Conservation (phyloP, 1,139 yeast genomes). For the Blastobotrys aristatus region DNA sequence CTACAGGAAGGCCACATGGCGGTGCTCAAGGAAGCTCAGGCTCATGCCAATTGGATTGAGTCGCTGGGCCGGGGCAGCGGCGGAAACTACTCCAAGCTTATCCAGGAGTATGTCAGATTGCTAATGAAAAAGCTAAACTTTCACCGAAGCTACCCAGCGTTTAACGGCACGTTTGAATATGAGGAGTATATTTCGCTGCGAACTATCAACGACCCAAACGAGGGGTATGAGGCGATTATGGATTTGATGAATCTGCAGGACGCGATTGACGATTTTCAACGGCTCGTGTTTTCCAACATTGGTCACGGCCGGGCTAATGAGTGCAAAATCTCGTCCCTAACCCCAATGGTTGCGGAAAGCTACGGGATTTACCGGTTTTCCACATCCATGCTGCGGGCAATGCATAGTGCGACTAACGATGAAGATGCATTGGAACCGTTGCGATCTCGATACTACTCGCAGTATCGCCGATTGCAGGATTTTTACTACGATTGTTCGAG, state of each 20-base stretch:
- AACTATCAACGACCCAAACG: conserved; percentile 89
- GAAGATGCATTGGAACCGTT: conserved; percentile 76
- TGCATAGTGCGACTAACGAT: conserved; percentile 71
- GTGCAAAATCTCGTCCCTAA: conserved; percentile 80
- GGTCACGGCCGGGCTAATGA: conserved; percentile 63
- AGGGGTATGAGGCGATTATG: conserved; percentile 85
- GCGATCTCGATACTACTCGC: conserved; percentile 67
- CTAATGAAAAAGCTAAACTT: conserved; percentile 71
- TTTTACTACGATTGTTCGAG: conserved; percentile 90
- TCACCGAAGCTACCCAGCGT: conserved; percentile 81
- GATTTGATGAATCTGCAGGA: conserved; percentile 88
- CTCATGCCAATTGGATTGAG: conserved; percentile 62
- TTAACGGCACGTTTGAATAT: conserved; percentile 93
- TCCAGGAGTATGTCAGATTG: conserved; percentile 69
- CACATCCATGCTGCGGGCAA: conserved; percentile 86
- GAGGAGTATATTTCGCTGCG: conserved; percentile 88
- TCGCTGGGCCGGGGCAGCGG: conserved; percentile 26
- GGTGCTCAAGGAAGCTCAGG: conserved; percentile 74
- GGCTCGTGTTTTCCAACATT: conserved; percentile 69
- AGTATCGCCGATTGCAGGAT: conserved; percentile 73
- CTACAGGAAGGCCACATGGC: conserved; percentile 94
- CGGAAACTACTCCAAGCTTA: conserved; percentile 59
- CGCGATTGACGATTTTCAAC: conserved; percentile 72
- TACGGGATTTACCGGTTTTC: conserved; percentile 89
- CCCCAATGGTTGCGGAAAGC: conserved; percentile 88